Base-by-base conservation (phyloP, 2,329 filamentous ascomycete species). In the Amauroascus verrucosus region DNA sequence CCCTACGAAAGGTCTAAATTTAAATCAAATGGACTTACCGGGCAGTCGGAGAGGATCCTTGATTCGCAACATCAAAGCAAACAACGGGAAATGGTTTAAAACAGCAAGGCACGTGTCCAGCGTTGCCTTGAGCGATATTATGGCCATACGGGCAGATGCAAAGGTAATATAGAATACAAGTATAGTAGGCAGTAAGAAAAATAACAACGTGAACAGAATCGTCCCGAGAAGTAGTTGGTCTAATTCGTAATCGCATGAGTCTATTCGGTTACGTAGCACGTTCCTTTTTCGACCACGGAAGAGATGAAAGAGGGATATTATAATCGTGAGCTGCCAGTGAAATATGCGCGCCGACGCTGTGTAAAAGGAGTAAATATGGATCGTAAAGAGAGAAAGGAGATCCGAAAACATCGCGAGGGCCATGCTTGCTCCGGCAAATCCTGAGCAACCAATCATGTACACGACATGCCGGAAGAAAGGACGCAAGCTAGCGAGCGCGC, bases 231-330 rank as follows among this genome's bases (percentile, higher is more conserved):
- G 82, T 3, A 98, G 80, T 71, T 98, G 94, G 66, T 98, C 93
- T 22, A 98, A 80, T 66, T 97, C 93, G 71, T 98, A 98, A 72
- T 97, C 93, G 75, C 93, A 98, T 45, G 90, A 95, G 67, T 98
- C 93, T 63, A 98, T 97, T 71, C 93, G 89, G 65, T 96, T 95
- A 57, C 94, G 86, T 20, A 98, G 80, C 14, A 98, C 85, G 61
- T 98, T 98, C 66, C 95, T 86, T 70, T 98, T 98, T 74, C 96
- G 97, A 55, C 93, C 94, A 30, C 91, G 87, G 67, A 98, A 98
- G 8, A 98, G 82, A 67, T 98, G 94, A 70, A 98, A 98, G n/a
- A 98, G 82, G 9, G 91, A 97, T 59, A 91, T 84, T 59, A 98
- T 85, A 58, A 98, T 97, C 2, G 86, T 95, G 57, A 98, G 82